phyloP scores from a whole-genome alignment of 352 stramenopile genomes.

The Phytophthora pistaciae region DNA sequence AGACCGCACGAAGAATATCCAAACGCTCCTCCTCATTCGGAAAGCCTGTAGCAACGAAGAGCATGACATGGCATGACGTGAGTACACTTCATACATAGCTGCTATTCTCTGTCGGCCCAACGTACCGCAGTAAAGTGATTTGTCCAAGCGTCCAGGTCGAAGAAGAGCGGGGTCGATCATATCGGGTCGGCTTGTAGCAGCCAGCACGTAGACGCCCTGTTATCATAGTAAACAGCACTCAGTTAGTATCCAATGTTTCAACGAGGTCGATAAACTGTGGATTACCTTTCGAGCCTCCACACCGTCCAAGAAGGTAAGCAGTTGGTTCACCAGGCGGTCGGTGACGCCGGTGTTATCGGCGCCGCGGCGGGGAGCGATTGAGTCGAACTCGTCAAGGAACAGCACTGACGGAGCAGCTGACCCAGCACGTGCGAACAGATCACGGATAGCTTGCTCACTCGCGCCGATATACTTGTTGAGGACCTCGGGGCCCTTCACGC shows the following conservation, averaged over 20 bases:
- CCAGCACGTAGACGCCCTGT: slow-evolving; percentile 94
- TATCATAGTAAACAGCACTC: slow-evolving; percentile 6
- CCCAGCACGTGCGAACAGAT: slow-evolving; percentile 84
- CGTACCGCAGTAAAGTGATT: slow-evolving; percentile 92
- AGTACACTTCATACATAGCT: background rate
- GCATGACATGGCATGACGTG: background rate
- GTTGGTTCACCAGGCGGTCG: slow-evolving; percentile 98
- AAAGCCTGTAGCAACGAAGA: slow-evolving; percentile 66
- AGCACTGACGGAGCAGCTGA: slow-evolving; percentile 82
- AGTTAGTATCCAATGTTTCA: background rate
- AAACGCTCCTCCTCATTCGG: slow-evolving; percentile 81
- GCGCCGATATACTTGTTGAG: slow-evolving; percentile 93
- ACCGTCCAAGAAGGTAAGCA: slow-evolving; percentile 98
- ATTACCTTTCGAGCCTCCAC: slow-evolving; percentile 91
- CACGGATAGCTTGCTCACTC: slow-evolving; percentile 90
- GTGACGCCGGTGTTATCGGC: slow-evolving; percentile 96
- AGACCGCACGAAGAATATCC: slow-evolving; percentile 83
- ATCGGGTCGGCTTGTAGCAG: slow-evolving; percentile 96
- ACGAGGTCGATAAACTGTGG: background rate
- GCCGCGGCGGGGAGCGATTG: slow-evolving; percentile 94
- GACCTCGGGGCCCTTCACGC: slow-evolving; percentile 91
- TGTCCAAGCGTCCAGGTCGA: slow-evolving; percentile 95
- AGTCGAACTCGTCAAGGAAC: slow-evolving; percentile 95
- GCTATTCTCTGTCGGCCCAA: background rate
- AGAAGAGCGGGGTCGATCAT: slow-evolving; percentile 97